These are phyloP conservation scores for Cercospora nicotianae DNA, from an alignment of 2,329 filamentous ascomycete species.

Conservation along the genomic window DNA sequence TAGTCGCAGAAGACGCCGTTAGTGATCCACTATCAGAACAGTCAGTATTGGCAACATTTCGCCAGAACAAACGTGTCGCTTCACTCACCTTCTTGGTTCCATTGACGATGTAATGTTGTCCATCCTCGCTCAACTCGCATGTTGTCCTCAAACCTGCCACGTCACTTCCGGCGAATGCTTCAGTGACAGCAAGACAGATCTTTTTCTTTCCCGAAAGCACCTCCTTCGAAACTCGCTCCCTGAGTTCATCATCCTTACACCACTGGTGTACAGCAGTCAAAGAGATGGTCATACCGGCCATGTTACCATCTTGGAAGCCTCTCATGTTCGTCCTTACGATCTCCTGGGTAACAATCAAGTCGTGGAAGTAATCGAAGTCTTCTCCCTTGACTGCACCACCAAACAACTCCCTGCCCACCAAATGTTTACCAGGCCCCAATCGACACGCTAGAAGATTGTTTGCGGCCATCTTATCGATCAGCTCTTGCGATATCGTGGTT, in stretches of 20 bases:
- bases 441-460: slow-evolving; percentile 77
- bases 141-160: slow-evolving; percentile 79
- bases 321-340: slow-evolving; percentile 69
- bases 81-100: slow-evolving; percentile 76
- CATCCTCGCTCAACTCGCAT: slow-evolving; percentile 72
- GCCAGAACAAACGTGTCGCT: slow-evolving; percentile 75
- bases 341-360: slow-evolving; percentile 75
- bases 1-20: slow-evolving; percentile 80
- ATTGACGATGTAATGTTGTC: slow-evolving; percentile 69
- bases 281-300: slow-evolving; percentile 83
- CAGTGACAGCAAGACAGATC: slow-evolving; percentile 83
- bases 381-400: slow-evolving; percentile 71
- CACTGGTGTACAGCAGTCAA: slow-evolving; percentile 79
- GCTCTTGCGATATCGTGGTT: slow-evolving; percentile 64
- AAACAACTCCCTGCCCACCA: slow-evolving; percentile 69
- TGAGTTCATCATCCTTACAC: slow-evolving; percentile 66
- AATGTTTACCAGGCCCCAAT: slow-evolving; percentile 76
- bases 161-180: slow-evolving; percentile 83
- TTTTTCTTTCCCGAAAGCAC: slow-evolving; percentile 80
- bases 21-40: slow-evolving; percentile 63
- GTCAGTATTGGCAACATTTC: not conserved
- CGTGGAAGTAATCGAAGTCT: slow-evolving; percentile 86
- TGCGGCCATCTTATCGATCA: slow-evolving; percentile 77
- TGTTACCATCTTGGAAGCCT: slow-evolving; percentile 83
- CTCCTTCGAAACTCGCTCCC: slow-evolving; percentile 67